Conservation (phyloP, 1,284 basidiomycete genomes). For the Cutaneotrichosporon curvatum region DNA sequence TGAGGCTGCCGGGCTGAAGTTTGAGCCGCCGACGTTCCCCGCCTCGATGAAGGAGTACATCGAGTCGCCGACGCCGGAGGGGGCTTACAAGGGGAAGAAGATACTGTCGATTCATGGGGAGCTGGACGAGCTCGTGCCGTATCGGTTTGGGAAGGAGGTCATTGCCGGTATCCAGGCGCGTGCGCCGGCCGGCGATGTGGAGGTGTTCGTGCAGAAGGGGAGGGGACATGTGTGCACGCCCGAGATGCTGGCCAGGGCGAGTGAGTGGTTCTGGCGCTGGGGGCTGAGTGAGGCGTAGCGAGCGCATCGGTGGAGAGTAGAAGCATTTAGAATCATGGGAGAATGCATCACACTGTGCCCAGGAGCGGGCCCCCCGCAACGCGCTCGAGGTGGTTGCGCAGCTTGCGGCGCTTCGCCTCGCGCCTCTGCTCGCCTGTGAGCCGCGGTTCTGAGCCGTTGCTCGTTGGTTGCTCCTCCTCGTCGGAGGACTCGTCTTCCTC, state of each 20-base stretch:
- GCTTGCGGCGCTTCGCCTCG: slow-evolving; percentile 20
- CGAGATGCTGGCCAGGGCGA: slow-evolving; percentile 42
- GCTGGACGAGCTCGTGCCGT: slow-evolving; percentile 42
- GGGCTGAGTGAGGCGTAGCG: slow-evolving; percentile 22
- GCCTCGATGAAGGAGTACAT: slow-evolving; percentile 52
- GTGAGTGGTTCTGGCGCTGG: slow-evolving; percentile 44
- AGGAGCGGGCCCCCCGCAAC: slow-evolving; percentile 31
- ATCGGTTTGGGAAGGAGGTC: slow-evolving; percentile 28
- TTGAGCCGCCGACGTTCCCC: slow-evolving; percentile 58
- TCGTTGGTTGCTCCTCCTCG: slow-evolving; percentile 20
- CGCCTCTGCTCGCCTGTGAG: slow-evolving; percentile 4
- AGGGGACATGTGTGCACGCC: slow-evolving; percentile 43
- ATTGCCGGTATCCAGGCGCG: slow-evolving; percentile 28
- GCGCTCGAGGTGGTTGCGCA: slow-evolving; percentile 30
- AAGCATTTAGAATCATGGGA: no score
- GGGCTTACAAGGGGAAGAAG: slow-evolving; percentile 60
- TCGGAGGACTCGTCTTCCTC: slow-evolving; percentile 13
- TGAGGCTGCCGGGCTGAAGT: slow-evolving; percentile 43
- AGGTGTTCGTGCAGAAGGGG: slow-evolving; percentile 41
- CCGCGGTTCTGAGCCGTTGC: slow-evolving; percentile 6
- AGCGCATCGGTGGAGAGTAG: no score
- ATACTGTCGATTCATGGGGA: slow-evolving; percentile 59
- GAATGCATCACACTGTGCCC: slow-evolving; percentile 8
- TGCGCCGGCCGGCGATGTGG: slow-evolving; percentile 18
- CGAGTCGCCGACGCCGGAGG: slow-evolving; percentile 47